phyloP scores from a whole-genome alignment of 768 basidiomycete genomes.

The Hericium rajendrae region DNA sequence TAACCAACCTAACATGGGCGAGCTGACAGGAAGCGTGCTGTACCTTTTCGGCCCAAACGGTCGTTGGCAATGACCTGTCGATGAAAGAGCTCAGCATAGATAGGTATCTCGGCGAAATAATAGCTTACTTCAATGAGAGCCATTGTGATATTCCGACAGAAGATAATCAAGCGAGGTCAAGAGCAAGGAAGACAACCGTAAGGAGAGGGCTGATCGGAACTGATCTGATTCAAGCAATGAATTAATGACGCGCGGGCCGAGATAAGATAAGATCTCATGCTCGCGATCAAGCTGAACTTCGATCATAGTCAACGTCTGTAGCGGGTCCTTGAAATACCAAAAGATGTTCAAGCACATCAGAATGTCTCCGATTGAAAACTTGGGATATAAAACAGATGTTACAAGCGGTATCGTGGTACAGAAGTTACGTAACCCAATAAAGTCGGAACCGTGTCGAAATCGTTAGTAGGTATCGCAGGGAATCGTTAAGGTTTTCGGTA shows the following conservation, averaged over 20 bases:
- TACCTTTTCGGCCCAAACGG: slow-evolving; percentile 90
- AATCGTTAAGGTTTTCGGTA: neutral
- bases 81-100: neutral
- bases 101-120: neutral
- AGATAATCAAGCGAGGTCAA: neutral
- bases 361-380: no score
- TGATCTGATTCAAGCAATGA: neutral
- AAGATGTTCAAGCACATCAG: no score
- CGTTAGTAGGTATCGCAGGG: neutral
- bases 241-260: neutral
- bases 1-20: neutral
- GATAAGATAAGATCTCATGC: neutral
- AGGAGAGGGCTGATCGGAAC: neutral
- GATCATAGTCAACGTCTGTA: neutral
- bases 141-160: slow-evolving; percentile 12
- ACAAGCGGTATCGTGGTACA: no score
- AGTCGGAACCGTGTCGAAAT: neutral
- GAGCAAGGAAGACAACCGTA: neutral
- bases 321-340: neutral
- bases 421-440: neutral
- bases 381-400: no score
- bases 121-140: slow-evolving; percentile 24
- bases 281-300: neutral
- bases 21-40: slow-evolving; percentile 9
- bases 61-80: slow-evolving; percentile 88